phyloP scores from a whole-genome alignment of 2,329 filamentous ascomycete genomes.

The Apiospora koreana region DNA sequence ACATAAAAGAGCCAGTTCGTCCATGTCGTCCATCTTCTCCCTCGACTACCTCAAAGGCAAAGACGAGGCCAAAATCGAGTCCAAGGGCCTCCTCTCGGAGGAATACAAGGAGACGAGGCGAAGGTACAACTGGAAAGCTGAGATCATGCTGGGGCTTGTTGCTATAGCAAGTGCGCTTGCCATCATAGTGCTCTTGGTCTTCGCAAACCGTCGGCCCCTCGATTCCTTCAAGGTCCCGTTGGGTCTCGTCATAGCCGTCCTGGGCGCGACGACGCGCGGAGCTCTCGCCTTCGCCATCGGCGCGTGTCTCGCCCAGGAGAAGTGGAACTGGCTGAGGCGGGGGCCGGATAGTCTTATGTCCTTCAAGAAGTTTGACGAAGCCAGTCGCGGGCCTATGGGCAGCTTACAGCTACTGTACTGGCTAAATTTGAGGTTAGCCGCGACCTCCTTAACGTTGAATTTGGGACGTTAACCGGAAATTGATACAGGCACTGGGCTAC shows the following conservation, averaged over 20 bases:
- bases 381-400: slow-evolving; percentile 13
- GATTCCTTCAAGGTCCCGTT: slow-evolving; percentile 2
- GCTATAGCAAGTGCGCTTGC: not conserved
- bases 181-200: not conserved
- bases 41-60: not conserved
- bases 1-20: not conserved
- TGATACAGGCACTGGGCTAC: slow-evolving; percentile 4
- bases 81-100: not conserved
- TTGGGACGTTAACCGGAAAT: not conserved
- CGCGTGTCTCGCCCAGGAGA: slow-evolving; percentile 10
- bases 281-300: slow-evolving; percentile 12
- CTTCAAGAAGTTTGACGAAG: slow-evolving; percentile 12
- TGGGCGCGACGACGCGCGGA: not conserved
- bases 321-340: slow-evolving; percentile 15
- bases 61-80: not conserved
- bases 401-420: not conserved
- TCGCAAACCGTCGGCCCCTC: not conserved
- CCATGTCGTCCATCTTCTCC: not conserved
- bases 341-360: not conserved
- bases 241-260: not conserved
- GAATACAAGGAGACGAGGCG: not conserved
- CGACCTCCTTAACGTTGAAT: not conserved
- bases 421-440: not conserved
- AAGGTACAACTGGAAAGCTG: not conserved
- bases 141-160: not conserved